phyloP scores from a whole-genome alignment of 805 yeast genomes.

The Danielozyma ontarioensis region DNA sequence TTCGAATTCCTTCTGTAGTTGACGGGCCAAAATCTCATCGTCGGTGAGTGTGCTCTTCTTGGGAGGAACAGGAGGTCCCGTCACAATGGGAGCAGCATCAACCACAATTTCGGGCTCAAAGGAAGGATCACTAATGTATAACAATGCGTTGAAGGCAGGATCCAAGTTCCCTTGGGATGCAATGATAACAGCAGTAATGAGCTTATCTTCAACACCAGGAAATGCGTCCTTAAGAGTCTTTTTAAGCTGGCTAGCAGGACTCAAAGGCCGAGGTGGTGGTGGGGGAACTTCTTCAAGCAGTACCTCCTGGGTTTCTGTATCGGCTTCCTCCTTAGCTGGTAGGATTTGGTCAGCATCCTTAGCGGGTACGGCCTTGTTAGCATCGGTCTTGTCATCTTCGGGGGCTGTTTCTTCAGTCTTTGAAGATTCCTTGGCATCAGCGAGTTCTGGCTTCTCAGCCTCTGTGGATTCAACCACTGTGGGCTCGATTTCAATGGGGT shows the following conservation, averaged over 20 bases:
- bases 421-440: background rate
- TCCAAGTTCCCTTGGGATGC: conserved; percentile 81
- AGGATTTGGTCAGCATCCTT: conserved; percentile 1
- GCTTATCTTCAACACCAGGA: conserved; percentile 68
- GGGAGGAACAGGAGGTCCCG: conserved; percentile 2
- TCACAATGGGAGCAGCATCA: conserved; percentile 1
- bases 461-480: background rate
- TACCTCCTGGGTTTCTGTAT: conserved; percentile 3
- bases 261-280: conserved; percentile 52
- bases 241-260: conserved; percentile 51
- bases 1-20: conserved; percentile 64
- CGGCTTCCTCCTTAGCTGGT: conserved; percentile 2
- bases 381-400: background rate
- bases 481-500: background rate
- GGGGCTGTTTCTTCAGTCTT: conserved; percentile 1
- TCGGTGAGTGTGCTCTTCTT: conserved; percentile 34
- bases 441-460: conserved; percentile 1
- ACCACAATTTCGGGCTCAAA: conserved; percentile 47
- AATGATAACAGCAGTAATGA: conserved; percentile 72
- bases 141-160: conserved; percentile 82
- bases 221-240: conserved; percentile 77
- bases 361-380: conserved; percentile 1
- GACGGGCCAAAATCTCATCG: conserved; percentile 81
- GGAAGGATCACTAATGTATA: conserved; percentile 72
- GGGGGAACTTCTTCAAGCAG: conserved; percentile 23